Base-by-base conservation (phyloP, 352 stramenopile genomes). In the Globisporangium acanthophoron region DNA sequence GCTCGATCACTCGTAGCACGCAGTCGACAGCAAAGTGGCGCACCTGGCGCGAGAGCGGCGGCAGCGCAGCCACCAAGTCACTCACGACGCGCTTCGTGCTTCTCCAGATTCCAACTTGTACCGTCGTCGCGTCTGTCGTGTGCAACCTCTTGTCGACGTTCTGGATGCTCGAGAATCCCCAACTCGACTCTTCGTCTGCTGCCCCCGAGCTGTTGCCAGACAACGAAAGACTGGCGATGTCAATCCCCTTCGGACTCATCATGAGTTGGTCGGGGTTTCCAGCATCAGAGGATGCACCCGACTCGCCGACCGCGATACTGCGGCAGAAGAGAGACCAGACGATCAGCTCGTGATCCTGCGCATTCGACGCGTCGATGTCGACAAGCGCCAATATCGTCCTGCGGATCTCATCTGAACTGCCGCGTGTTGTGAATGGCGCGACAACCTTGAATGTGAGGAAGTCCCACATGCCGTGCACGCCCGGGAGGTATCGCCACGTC, bases 271-370 rank as follows among this genome's bases (percentile, higher is more conserved):
- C 67, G 12, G 56, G 44, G 54, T 47, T 58, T 16, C 54, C 60
- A 12, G 35, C 47, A 16, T 60, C 50, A 12, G 53, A 52, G 37
- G 75, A 79, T 0, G 69, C 78, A n/a, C 69, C 73, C 8, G 78
- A 88, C 59, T 92, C 84, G 3, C 84, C 81, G 21, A 90, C 88
- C 5, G 80, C 81, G 54, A 93, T 85, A 53, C 84, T 88, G 35
- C 84, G 84, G 52, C 78, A 93, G 43, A 93, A 71, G 3, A 93
- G 61, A 47, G 84, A 79, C 84, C 84, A 93, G 4, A 88, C 53
- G 24, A 84, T 90, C 3, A 76, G 74, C 51, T 89, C 66, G 12
- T 76, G 70, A 9, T 55, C 56, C 29, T 70, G 53, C 44, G 76
- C 74, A 41, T 81, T 73, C 45, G 70, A 62, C 2, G 68, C 69